Evolutionary conservation across 1,139 yeast genomes (phyloP).

Genomic region (Groenewaldozyma auringiensis): DNA sequence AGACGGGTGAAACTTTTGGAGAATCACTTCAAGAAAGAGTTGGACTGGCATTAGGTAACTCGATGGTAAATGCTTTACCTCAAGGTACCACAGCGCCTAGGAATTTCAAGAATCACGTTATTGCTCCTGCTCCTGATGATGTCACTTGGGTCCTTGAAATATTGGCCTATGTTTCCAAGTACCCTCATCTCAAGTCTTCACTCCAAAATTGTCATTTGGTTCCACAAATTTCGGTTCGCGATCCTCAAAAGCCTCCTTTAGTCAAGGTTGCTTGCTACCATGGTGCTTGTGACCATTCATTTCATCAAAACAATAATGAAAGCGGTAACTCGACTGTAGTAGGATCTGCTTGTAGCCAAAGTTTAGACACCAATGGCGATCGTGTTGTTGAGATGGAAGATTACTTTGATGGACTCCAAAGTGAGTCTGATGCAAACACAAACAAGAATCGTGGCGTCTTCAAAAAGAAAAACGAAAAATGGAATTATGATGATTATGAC

Average conservation of each 20-base stretch:
- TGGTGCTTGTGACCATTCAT: background rate
- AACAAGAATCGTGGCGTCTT: background rate
- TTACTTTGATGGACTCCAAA: constrained; percentile 1
- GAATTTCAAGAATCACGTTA: constrained; percentile 62
- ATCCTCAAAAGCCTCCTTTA: constrained; percentile 20
- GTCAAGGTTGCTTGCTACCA: constrained; percentile 2
- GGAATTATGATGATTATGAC: constrained; percentile 56
- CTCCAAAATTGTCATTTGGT: constrained; percentile 64
- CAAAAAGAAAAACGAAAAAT: constrained; percentile 21
- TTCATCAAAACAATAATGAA: background rate
- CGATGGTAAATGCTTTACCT: constrained; percentile 1
- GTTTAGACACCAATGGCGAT: constrained; percentile 7
- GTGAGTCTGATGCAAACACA: background rate
- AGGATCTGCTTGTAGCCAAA: constrained; percentile 1
- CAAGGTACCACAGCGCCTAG: constrained; percentile 30
- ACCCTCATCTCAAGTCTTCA: constrained; percentile 66
- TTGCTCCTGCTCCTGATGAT: constrained; percentile 86
- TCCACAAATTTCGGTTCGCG: constrained; percentile 36
- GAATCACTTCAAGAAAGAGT: background rate
- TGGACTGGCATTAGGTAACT: background rate
- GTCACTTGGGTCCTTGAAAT: constrained; percentile 89
- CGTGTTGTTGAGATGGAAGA: constrained; percentile 30
- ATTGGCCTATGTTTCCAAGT: constrained; percentile 86
- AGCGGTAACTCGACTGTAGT: background rate
- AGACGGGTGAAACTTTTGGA: background rate